These are phyloP conservation scores for Prunus padus DNA, from an alignment of 306 rosid species.

Conservation along the genomic window DNA sequence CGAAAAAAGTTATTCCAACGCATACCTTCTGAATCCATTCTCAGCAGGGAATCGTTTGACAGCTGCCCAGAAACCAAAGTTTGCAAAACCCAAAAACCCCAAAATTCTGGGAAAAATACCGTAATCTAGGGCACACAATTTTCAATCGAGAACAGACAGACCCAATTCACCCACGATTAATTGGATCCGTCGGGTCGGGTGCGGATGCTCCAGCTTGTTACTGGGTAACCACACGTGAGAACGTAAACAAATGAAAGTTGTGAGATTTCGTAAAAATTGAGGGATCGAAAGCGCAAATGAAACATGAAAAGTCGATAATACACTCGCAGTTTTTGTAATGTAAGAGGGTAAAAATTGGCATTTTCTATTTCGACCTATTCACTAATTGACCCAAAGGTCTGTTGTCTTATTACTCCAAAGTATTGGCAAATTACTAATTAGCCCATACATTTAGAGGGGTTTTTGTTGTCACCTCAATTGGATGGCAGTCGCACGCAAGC, in stretches of 20 bases:
- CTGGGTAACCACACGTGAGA: background rate
- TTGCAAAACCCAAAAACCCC: conserved; percentile 31
- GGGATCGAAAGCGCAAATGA: too few relatives aligned
- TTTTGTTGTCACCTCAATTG: too few relatives aligned
- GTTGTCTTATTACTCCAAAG: too few relatives aligned
- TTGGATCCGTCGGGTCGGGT: background rate
- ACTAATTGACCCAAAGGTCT: too few relatives aligned
- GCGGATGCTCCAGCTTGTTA: background rate
- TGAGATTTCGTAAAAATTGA: background rate
- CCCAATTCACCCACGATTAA: background rate
- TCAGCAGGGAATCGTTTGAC: conserved; percentile 7
- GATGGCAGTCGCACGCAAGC: too few relatives aligned
- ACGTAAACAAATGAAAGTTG: background rate
- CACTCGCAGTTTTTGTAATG: too few relatives aligned
- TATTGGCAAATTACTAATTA: too few relatives aligned
- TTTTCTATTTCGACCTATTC: too few relatives aligned
- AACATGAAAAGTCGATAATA: too few relatives aligned
- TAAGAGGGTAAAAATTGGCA: too few relatives aligned
- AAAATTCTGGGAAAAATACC: background rate
- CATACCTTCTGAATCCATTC: conserved; percentile 78
- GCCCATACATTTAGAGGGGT: too few relatives aligned
- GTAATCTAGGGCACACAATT: conserved; percentile 8
- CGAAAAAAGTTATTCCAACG: background rate
- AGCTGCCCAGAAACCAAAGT: conserved; percentile 4
- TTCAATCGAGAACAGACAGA: background rate